Evolutionary conservation across 1,284 basidiomycete genomes (phyloP).

Genomic region (Trichosporon coremiiforme): DNA sequence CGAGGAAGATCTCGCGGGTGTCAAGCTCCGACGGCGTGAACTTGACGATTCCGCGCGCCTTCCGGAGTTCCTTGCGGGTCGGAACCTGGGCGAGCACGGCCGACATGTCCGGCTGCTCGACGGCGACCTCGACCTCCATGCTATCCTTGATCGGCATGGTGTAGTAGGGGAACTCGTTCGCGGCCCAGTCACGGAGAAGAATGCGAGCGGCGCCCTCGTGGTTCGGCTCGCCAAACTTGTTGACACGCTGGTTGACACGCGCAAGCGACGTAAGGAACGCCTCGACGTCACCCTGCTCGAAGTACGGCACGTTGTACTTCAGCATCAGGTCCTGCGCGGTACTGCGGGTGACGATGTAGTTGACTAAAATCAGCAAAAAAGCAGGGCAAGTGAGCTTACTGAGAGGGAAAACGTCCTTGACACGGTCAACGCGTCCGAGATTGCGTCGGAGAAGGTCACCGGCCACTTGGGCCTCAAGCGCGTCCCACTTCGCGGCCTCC

Average conservation of each 20-base stretch:
- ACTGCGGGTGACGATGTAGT: slow-evolving; percentile 71
- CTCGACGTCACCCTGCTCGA: slow-evolving; percentile 68
- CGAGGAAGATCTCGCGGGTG: slow-evolving; percentile 61
- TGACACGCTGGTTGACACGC: slow-evolving; percentile 74
- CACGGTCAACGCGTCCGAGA: slow-evolving; percentile 80
- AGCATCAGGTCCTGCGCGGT: slow-evolving; percentile 86
- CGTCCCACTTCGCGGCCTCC: slow-evolving; percentile 59
- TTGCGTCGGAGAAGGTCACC: slow-evolving; percentile 75
- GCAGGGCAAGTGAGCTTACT: slow-evolving; percentile 59
- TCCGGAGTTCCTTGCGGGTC: slow-evolving; percentile 63
- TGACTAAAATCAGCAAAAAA: slow-evolving; percentile 60
- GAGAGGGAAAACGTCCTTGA: slow-evolving; percentile 79
- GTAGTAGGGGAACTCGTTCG: slow-evolving; percentile 77
- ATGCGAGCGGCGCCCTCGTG: slow-evolving; percentile 76
- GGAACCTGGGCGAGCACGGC: slow-evolving; percentile 64
- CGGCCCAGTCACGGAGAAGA: slow-evolving; percentile 87
- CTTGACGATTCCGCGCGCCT: slow-evolving; percentile 61
- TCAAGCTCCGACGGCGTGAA: slow-evolving; percentile 63
- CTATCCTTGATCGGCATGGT: slow-evolving; percentile 62
- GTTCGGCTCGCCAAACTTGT: slow-evolving; percentile 78
- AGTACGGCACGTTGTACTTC: slow-evolving; percentile 82
- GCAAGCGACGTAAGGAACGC: slow-evolving; percentile 83
- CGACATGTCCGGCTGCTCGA: slow-evolving; percentile 49
- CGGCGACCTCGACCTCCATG: slow-evolving; percentile 32
- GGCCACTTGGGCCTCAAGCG: slow-evolving; percentile 60